Base-by-base conservation (phyloP, 2,329 filamentous ascomycete genomes). In the Aspergillus jensenii region DNA sequence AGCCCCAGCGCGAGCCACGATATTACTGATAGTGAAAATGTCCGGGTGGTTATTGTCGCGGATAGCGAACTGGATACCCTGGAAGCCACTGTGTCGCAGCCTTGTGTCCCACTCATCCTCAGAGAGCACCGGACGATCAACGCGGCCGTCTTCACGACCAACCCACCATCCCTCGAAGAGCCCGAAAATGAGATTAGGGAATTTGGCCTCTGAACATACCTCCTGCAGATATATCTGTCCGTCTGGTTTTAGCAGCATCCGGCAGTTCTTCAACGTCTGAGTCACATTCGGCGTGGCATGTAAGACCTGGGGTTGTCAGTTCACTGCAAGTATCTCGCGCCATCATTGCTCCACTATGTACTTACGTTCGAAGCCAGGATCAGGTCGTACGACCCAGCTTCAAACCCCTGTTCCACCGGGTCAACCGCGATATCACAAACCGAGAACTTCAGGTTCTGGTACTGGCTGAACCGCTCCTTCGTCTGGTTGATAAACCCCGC, bases 181-280 rank as follows among this genome's bases (percentile, higher is more conserved):
- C 2, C 75, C 74, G 25, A 53, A 45, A 25, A 53, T 45, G 41
- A 44, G n/a, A n/a, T 39, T 6, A n/a, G 37, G 12, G 14, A 14
- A 39, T n/a, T 14, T 39, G n/a, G 11, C 12, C 37, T 14, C 37
- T 14, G 37, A n/a, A 9, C 37, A 39, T n/a, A 39, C 19, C 58
- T 84, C 81, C 3, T 77, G 56, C 0, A 82, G 48, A 1, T 82
- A 37, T 0, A 84, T 66, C 35, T 77, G 74, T 0, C 81, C 82
- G 2, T 76, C 78, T 0, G 80, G 76, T 21, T 62, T 60, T 2
- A 75, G 63, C 9, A 75, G 59, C 8, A 58, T 60, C 2, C 64
- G 62, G 0, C 72, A 59, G 55, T 71, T 65, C 1, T 23, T 40
- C 1, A 54, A 31, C 14, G 52, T 54, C 9, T 15, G 14, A 35